Conservation (phyloP, 257 asterid genomes). For the Leonotis leonurus region DNA sequence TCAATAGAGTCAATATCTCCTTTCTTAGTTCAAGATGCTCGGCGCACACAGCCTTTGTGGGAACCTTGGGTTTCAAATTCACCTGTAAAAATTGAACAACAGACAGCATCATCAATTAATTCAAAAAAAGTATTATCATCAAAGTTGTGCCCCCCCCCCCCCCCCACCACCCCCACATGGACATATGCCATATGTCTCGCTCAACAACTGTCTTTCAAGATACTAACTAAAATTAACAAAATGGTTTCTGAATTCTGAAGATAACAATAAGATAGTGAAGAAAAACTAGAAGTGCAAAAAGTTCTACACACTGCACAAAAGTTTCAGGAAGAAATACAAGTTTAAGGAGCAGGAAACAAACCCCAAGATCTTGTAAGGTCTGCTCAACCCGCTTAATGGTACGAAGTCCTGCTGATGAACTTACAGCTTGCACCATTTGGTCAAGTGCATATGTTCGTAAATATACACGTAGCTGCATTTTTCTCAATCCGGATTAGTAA, state of each 20-base stretch:
- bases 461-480: slow-evolving; percentile 82
- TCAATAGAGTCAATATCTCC: slow-evolving; percentile 79
- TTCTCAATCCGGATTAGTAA: slow-evolving; percentile 14
- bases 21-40: slow-evolving; percentile 97
- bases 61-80: slow-evolving; percentile 92
- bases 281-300: neutral
- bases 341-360: slow-evolving; percentile 35
- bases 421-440: slow-evolving; percentile 99
- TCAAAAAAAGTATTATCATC: neutral
- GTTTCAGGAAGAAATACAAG: neutral
- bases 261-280: neutral
- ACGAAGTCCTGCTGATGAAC: slow-evolving; percentile 96
- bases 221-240: neutral
- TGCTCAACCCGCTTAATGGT: slow-evolving; percentile 94
- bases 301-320: neutral
- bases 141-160: neutral
- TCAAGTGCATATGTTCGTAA: slow-evolving; percentile 81
- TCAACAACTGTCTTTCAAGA: neutral
- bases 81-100: slow-evolving; percentile 39
- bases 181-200: neutral
- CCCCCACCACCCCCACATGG: neutral
- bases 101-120: slow-evolving; percentile 11
- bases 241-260: neutral
- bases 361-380: slow-evolving; percentile 98
- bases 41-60: slow-evolving; percentile 82